A percentile compares a stretch with the other conserved stretches of the same genome.
Evolutionary conservation across 1,284 basidiomycete species (phyloP).

Genomic region (Puccinia novopanici): DNA sequence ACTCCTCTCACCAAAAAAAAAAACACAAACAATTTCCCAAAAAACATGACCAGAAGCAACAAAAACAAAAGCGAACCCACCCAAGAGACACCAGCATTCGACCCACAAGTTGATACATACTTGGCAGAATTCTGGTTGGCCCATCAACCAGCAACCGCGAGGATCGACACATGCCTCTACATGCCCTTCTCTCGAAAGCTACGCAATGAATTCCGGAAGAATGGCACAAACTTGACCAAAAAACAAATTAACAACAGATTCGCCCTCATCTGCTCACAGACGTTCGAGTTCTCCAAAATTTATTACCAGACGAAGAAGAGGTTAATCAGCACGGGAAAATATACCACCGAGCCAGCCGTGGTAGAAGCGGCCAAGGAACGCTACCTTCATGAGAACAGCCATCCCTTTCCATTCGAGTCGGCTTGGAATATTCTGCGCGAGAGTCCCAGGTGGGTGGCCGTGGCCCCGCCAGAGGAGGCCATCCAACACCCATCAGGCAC

Average conservation of each 20-base stretch:
- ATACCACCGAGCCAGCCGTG: background rate
- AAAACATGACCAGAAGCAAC: no score
- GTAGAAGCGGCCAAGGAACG: background rate
- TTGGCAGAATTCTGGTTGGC: background rate
- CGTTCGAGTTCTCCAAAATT: background rate
- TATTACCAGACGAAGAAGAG: background rate
- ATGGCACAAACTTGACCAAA: background rate
- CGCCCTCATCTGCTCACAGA: background rate
- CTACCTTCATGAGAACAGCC: background rate
- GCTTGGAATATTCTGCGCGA: background rate
- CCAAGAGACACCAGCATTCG: background rate
- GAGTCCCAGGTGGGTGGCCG: background rate
- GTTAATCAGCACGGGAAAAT: background rate
- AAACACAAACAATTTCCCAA: no score
- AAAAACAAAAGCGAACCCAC: no score
- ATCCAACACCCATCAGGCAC: no score
- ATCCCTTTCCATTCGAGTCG: background rate
- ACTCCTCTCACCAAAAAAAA: no score
- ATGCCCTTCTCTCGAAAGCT: background rate
- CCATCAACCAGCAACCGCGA: background rate
- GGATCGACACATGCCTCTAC: background rate
- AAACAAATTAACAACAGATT: background rate
- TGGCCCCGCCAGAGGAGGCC: no score
- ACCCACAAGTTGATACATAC: background rate
- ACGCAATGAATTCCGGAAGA: background rate